These are phyloP conservation scores for Bacterosira constricta DNA, from an alignment of 108 stramenopile species.

Conservation along the genomic window DNA sequence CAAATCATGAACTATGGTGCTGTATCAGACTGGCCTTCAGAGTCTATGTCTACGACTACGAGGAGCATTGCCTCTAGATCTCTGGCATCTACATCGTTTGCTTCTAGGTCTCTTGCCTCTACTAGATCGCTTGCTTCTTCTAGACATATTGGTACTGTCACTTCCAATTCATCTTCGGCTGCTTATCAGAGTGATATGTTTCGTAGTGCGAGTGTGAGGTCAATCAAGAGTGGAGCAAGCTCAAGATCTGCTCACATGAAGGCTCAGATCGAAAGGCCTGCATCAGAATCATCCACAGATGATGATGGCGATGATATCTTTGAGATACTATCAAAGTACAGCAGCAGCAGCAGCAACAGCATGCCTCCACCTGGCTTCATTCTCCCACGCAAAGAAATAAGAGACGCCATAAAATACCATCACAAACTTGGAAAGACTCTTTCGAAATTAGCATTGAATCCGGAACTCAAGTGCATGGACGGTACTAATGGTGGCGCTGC, in stretches of 20 bases:
- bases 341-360: not conserved
- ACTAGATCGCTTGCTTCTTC: not conserved
- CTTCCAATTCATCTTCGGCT: not conserved
- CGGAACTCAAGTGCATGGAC: constrained; percentile 12
- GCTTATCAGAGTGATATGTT: not conserved
- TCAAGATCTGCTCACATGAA: not conserved
- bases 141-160: not conserved
- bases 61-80: not conserved
- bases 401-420: constrained; percentile 20
- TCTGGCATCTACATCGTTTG: not conserved
- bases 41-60: not conserved
- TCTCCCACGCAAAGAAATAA: constrained; percentile 18
- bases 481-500: not conserved
- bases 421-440: constrained; percentile 10
- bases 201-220: not conserved
- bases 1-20: not conserved
- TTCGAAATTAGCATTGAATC: constrained; percentile 27
- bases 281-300: not conserved
- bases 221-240: not conserved
- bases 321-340: not conserved
- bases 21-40: not conserved
- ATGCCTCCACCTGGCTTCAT: constrained; percentile 22
- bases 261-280: not conserved
- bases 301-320: too few species aligned
- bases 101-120: not conserved